A percentile compares a stretch with the other conserved stretches of the same genome.
Evolutionary conservation across 2,329 filamentous ascomycete species (phyloP).

Genomic region (Dothideomycetes sp.): DNA sequence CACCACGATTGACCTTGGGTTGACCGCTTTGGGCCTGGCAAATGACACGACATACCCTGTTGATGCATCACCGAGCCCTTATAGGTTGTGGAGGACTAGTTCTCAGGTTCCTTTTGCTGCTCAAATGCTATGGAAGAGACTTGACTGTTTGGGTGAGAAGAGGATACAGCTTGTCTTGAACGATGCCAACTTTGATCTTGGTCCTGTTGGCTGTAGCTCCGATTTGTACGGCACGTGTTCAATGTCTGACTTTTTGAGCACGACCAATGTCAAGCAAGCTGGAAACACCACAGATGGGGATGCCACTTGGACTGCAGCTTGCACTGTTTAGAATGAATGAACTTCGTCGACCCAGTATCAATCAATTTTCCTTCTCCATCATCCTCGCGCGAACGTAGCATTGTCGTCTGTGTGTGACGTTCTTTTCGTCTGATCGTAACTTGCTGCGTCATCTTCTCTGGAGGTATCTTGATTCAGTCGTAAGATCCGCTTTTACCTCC

Average conservation of each 20-base stretch:
- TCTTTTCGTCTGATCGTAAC: no score
- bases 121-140: constrained; percentile 9
- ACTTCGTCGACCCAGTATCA: no score
- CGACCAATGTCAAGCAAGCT: constrained; percentile 2
- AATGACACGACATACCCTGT: constrained; percentile 6
- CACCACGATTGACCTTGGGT: constrained; percentile 10
- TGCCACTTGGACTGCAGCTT: constrained; percentile 5
- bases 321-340: background rate
- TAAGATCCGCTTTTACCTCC: no score
- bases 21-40: constrained; percentile 7
- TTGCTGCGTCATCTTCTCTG: no score
- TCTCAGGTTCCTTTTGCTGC: constrained; percentile 9
- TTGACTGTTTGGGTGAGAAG: constrained; percentile 7
- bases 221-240: constrained; percentile 8
- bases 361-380: no score
- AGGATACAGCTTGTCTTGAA: constrained; percentile 8
- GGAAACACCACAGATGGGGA: constrained; percentile 4
- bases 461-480: no score
- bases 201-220: constrained; percentile 6
- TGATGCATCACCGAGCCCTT: constrained; percentile 2
- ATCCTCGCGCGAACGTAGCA: no score
- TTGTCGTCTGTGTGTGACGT: no score
- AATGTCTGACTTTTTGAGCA: constrained; percentile 2
- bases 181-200: constrained; percentile 8
- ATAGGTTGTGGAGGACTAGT: constrained; percentile 7